Percentiles rank a stretch among this genome's conserved stretches.
These are phyloP conservation scores for Sungouiozyma intestinalis DNA, from an alignment of 805 yeast genomes.

Conservation along the genomic window DNA sequence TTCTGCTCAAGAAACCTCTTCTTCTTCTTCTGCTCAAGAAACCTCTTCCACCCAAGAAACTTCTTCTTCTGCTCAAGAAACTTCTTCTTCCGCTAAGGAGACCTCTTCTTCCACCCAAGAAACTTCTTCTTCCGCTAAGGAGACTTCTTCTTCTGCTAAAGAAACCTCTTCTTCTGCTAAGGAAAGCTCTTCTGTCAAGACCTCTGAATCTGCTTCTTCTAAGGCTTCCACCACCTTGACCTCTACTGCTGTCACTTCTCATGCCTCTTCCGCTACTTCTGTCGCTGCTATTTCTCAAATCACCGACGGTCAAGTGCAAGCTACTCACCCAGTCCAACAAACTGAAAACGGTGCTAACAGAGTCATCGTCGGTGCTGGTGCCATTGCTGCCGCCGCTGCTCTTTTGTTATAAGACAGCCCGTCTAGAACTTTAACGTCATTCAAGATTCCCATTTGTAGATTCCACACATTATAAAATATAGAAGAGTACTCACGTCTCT, in stretches of 20 bases:
- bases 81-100: slow-evolving; percentile 1
- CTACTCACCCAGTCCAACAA: slow-evolving; percentile 3
- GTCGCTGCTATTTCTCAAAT: slow-evolving; percentile 11
- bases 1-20: not conserved
- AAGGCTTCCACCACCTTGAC: slow-evolving; percentile 7
- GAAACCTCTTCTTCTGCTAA: slow-evolving; percentile 3
- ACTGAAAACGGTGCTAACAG: slow-evolving; percentile 14
- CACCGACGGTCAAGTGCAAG: slow-evolving; percentile 33
- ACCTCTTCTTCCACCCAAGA: not conserved
- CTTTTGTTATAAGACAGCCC: slow-evolving; percentile 9
- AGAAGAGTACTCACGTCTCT: too few species aligned
- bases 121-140: slow-evolving; percentile 1
- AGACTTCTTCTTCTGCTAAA: not conserved
- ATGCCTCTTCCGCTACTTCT: slow-evolving; percentile 10
- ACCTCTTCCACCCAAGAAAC: slow-evolving; percentile 8
- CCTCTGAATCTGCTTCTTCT: slow-evolving; percentile 8
- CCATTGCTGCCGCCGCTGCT: slow-evolving; percentile 15
- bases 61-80: slow-evolving; percentile 1
- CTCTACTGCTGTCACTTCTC: slow-evolving; percentile 21
- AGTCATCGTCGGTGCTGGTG: slow-evolving; percentile 12
- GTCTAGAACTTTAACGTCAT: not conserved
- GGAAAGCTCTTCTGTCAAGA: slow-evolving; percentile 17
- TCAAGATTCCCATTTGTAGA: not conserved
- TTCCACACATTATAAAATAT: not conserved
- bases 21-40: slow-evolving; percentile 8